Conservation (phyloP, 2,329 filamentous ascomycete species). For the Scortechinia acanthostroma region DNA sequence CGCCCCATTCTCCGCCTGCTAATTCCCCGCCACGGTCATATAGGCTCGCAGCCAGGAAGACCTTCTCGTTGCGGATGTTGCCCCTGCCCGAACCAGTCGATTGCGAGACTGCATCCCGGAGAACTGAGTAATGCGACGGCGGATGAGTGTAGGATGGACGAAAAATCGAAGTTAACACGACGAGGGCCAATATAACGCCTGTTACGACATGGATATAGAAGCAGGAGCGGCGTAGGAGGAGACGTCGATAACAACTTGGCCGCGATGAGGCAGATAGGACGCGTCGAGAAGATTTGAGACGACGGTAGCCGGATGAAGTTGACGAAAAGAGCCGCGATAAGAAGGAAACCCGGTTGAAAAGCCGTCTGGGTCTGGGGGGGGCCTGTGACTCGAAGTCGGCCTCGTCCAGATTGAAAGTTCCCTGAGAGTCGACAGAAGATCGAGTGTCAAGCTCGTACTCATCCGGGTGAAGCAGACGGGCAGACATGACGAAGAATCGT, state of each 20-base stretch:
- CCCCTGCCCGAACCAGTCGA: constrained; percentile 20
- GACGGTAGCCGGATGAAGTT: constrained; percentile 17
- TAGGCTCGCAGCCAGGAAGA: constrained; percentile 70
- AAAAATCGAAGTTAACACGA: constrained; percentile 22
- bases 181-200: constrained; percentile 17
- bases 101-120: constrained; percentile 18
- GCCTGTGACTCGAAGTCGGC: constrained; percentile 27
- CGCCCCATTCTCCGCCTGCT: constrained; percentile 57
- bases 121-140: constrained; percentile 24
- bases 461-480: constrained; percentile 25
- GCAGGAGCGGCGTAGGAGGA: constrained; percentile 17
- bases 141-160: constrained; percentile 32
- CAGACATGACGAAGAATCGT: constrained; percentile 17
- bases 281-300: constrained; percentile 14
- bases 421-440: constrained; percentile 26
- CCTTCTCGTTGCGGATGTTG: constrained; percentile 43
- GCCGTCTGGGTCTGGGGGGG: constrained; percentile 13
- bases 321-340: constrained; percentile 16
- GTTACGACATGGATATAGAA: constrained; percentile 15
- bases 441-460: constrained; percentile 27
- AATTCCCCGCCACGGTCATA: constrained; percentile 57
- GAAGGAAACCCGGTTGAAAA: constrained; percentile 11
- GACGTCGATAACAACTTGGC: constrained; percentile 12
- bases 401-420: constrained; percentile 28
- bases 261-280: constrained; percentile 12